A percentile compares a stretch with the other conserved stretches of the same genome.
These are phyloP conservation scores for Xylaria bambusicola DNA, from an alignment of 495 filamentous ascomycete genomes.

Conservation along the genomic window DNA sequence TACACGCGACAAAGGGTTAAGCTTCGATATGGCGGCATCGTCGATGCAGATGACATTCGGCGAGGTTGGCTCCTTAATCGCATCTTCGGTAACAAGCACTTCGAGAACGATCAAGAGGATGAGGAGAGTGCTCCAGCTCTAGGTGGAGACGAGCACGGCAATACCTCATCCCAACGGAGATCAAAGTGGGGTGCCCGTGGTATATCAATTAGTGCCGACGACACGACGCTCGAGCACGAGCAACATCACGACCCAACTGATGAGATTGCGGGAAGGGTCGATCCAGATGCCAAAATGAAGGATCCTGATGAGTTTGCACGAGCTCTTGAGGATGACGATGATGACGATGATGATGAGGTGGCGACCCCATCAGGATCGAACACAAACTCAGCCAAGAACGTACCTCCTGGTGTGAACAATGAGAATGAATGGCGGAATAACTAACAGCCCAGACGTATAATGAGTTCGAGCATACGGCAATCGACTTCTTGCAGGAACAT, in stretches of 20 bases:
- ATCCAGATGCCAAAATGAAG: conserved; percentile 58
- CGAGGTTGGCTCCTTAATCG: conserved; percentile 73
- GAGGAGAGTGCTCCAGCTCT: conserved; percentile 54
- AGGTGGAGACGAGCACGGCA: conserved; percentile 30
- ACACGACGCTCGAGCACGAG: conserved; percentile 62
- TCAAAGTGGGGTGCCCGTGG: conserved; percentile 75
- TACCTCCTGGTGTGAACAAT: conserved; percentile 37
- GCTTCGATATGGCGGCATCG: conserved; percentile 83
- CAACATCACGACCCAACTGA: conserved; percentile 32
- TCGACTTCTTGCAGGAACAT: background rate
- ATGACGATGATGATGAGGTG: conserved; percentile 45
- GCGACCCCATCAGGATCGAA: conserved; percentile 20
- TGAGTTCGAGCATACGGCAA: background rate
- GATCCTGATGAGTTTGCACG: conserved; percentile 59
- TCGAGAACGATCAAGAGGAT: conserved; percentile 36
- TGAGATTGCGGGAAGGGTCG: conserved; percentile 40
- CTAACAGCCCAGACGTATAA: conserved; percentile 23
- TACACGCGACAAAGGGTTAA: conserved; percentile 91
- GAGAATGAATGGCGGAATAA: conserved; percentile 46
- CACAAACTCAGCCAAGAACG: conserved; percentile 17
- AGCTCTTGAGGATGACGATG: conserved; percentile 52
- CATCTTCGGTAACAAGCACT: conserved; percentile 53
- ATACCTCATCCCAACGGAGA: conserved; percentile 27
- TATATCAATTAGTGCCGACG: conserved; percentile 80
- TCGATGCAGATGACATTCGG: conserved; percentile 88